phyloP scores from a whole-genome alignment of 2,329 filamentous ascomycete genomes.

The Colletotrichum navitas region DNA sequence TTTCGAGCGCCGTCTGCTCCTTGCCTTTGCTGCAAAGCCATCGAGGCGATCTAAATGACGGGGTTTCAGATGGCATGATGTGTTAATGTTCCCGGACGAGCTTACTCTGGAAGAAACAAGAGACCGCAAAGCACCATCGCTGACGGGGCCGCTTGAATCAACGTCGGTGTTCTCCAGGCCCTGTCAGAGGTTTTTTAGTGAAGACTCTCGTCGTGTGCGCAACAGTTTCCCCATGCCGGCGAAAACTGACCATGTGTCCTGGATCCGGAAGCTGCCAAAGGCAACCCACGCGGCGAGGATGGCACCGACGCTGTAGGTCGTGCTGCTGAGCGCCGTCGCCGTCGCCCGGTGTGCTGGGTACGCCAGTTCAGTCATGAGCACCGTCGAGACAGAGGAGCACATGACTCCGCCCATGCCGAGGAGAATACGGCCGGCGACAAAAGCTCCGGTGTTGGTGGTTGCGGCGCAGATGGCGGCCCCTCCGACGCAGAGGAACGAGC shows the following conservation, averaged over 20 bases:
- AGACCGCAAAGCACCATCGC: constrained; percentile 37
- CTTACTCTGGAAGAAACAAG: constrained; percentile 37
- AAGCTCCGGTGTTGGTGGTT: constrained; percentile 59
- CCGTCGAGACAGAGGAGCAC: constrained; percentile 63
- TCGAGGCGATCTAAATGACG: constrained; percentile 24
- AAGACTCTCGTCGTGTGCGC: background rate
- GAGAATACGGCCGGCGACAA: constrained; percentile 56
- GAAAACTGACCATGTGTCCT: constrained; percentile 29
- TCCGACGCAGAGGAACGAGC: constrained; percentile 49
- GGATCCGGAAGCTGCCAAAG: constrained; percentile 49
- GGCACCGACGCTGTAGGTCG: constrained; percentile 53
- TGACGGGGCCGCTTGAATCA: constrained; percentile 32
- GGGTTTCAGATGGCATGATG: background rate
- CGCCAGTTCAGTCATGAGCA: constrained; percentile 54
- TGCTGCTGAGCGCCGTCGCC: constrained; percentile 53
- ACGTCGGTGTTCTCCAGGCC: constrained; percentile 35
- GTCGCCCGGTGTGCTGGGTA: constrained; percentile 40
- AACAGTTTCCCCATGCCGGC: background rate
- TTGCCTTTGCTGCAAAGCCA: constrained; percentile 39
- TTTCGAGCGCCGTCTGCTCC: constrained; percentile 60
- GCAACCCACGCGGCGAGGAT: constrained; percentile 55
- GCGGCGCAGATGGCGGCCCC: constrained; percentile 57
- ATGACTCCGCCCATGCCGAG: constrained; percentile 57
- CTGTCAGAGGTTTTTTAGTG: constrained; percentile 3
- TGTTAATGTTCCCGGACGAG: constrained; percentile 4